Conservation (phyloP, 2,329 filamentous ascomycete species). For the Macrophomina tecta region DNA sequence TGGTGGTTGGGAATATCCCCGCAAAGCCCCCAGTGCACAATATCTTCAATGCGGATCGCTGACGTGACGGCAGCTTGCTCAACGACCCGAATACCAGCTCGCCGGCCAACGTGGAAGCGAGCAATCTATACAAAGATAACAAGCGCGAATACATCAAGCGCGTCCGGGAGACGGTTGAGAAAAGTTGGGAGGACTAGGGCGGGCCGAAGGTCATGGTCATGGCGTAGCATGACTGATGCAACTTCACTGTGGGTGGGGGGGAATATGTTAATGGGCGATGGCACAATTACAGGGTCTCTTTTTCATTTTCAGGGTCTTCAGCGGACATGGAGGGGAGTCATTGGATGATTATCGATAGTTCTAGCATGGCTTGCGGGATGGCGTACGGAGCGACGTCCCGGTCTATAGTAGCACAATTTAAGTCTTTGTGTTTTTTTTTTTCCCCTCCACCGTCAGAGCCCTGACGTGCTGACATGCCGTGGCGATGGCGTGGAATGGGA, state of each 20-base stretch:
- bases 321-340: constrained; percentile 9
- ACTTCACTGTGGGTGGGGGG: not conserved
- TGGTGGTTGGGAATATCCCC: not conserved
- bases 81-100: constrained; percentile 99
- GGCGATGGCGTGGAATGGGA: constrained; percentile 19
- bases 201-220: not conserved
- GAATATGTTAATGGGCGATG: constrained; percentile 7
- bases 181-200: constrained; percentile 94
- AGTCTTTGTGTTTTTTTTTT: constrained; percentile 10
- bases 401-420: constrained; percentile 13
- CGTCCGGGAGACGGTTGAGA: constrained; percentile 95
- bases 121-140: constrained; percentile 98
- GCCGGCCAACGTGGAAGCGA: constrained; percentile 96
- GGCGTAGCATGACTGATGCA: not conserved
- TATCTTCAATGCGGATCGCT: constrained; percentile 2
- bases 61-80: constrained; percentile 69
- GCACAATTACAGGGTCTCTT: constrained; percentile 11
- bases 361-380: constrained; percentile 26
- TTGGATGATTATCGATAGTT: constrained; percentile 4
- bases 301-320: constrained; percentile 19
- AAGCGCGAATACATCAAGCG: constrained; percentile 94
- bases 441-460: not conserved
- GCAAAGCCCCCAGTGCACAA: not conserved
- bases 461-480: constrained; percentile 6
- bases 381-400: constrained; percentile 25